Evolutionary conservation across 179 eudicot species (phyloP).

Genomic region (Beta lomatogona): DNA sequence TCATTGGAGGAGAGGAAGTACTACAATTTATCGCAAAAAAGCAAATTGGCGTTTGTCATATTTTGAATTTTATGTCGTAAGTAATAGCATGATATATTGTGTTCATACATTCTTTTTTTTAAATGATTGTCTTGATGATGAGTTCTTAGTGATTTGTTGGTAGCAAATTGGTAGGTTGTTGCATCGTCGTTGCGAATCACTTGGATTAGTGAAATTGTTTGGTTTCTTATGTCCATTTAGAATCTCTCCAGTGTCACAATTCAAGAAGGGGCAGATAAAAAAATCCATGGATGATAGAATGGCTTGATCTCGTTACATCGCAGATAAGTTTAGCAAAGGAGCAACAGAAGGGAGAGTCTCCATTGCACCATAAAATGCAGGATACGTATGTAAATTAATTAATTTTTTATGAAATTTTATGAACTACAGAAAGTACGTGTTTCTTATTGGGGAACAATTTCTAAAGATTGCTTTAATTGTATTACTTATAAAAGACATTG

Average conservation of each 20-base stretch:
- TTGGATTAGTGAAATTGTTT: not conserved
- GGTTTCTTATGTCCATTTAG: not conserved
- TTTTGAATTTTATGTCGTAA: not conserved
- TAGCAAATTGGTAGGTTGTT: not conserved
- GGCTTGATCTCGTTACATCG: not conserved
- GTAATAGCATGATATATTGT: not conserved
- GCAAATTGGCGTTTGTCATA: not conserved
- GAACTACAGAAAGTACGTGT: not conserved
- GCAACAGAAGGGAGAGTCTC: not conserved
- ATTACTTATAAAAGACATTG: not conserved
- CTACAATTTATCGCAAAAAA: not conserved
- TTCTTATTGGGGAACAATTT: too few species aligned
- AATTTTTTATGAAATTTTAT: not conserved
- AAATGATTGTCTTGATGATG: too few species aligned
- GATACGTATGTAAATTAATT: not conserved
- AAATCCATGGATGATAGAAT: not conserved
- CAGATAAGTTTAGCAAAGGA: not conserved
- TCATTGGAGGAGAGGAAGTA: too few species aligned
- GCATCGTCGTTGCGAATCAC: not conserved
- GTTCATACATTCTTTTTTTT: not conserved
- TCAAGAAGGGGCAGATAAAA: not conserved
- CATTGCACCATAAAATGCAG: slow-evolving; percentile 3
- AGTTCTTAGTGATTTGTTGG: not conserved
- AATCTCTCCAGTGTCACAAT: not conserved
- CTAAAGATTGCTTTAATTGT: not conserved